Evolutionary conservation across 148 eudicot genomes (phyloP), one percentile per base, ranked within the genome.

Genomic region (Vaccinium myrtillus): DNA sequence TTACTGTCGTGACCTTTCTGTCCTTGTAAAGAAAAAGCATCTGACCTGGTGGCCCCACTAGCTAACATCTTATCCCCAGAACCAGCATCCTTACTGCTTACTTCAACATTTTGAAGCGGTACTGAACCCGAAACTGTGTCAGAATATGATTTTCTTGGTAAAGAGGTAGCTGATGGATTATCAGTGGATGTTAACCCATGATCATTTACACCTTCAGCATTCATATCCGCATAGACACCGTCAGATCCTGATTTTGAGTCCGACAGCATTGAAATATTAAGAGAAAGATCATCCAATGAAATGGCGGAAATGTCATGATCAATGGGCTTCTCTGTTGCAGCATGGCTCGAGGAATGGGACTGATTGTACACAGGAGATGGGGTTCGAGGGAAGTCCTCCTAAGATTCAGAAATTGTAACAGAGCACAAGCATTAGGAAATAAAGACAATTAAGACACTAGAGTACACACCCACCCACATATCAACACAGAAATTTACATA

Each of bases 341-440:
- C 89, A 87, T 85, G 92, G 85, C 83, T 81, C 27, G 78, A 83
- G 69, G 92, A 53, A 79, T 61, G 85, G 77, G 86, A 82, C 63
- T 85, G 89, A 81, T 87, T 88, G 86, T 89, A 84, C 69, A 89
- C 86, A 67, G 89, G 91, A 78, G 97, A 90, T 55, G 90, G 92
- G 75, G 91, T 90, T 80, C 85, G 89, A 73, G 93, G 88, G 73
- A 86, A 88, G 81, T 91, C 93, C 58, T 88, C 94, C 98, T 94
- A 89, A 85, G 56, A 86, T 82, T 83, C 50, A 86, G 25, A 79
- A 78, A 86, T 53, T 54, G 78, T 63, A 21, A 30, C 50, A 63
- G 46, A 73, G 25, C 61, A 74, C 25, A 25, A 53, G 65, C 18
- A 74, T 74, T 27, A 82, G 63, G 78, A 55, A 82, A 51, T 51